Evolutionary conservation across 441 rosid species (phyloP), one percentile per base, ranked within the genome.

Genomic region (Kokia cookei): DNA sequence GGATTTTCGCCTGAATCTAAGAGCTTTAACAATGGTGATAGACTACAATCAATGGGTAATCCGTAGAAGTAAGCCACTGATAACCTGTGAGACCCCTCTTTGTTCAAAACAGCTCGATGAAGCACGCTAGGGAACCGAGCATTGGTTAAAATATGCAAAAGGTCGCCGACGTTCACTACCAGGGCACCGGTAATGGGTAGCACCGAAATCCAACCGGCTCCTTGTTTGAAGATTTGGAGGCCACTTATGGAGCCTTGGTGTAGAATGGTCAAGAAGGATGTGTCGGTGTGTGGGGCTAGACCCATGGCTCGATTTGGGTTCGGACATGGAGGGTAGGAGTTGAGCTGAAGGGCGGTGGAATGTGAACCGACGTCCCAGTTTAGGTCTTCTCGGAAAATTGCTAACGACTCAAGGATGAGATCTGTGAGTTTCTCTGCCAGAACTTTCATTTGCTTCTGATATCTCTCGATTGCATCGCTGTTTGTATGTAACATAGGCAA

Each of bases 221-320:
- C 77, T 13, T 80, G 75, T 37, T 71, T 73, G 65, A 78, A 75
- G 32, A 84, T 51, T 43, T 84, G 84, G 71, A 84, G 85, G 17
- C 88, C 88, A n/a, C 59, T 73, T 1, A 35, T 62, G 59, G 67
- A 12, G 54, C 42, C 73, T 57, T 82, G 86, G 73, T 78, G 77
- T 1, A 84, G 59, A 22, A 84, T 74, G 2, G 88, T 82, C 47
- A 84, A 10, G 15, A 84, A 17, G 13, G 77, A 76, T 0, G 84
- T 69, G 77, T 84, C 88, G 4, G 88, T 84, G 78, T 84, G 87
- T 6, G 85, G 84, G 5, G 85, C 82, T 11, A 84, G 76, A 47
- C 87, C 87, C 81, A 76, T 50, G 27, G 77, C 83, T 27, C 66
- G 72, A 2, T 69, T 58, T 0, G 88, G 86, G 26, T 82, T 79